Evolutionary conservation across 768 basidiomycete species (phyloP).

Genomic region (Sporobolomyces pararoseus): DNA sequence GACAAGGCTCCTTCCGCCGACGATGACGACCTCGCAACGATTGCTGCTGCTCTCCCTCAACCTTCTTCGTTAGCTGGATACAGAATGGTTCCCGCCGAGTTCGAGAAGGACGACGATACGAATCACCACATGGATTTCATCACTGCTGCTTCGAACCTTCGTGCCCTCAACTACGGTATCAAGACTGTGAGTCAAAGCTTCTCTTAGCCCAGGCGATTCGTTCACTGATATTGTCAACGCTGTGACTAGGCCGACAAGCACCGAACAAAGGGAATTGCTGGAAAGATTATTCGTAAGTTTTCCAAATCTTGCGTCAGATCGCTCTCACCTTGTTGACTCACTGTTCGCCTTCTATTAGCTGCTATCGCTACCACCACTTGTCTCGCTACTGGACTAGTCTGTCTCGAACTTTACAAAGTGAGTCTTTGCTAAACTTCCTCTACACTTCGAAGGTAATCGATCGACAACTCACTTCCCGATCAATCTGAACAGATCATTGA

Average conservation of each 20-base stretch:
- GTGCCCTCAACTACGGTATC: slow-evolving; percentile 92
- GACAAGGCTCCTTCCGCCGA: slow-evolving; percentile 47
- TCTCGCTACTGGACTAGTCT: slow-evolving; percentile 20
- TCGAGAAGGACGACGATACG: slow-evolving; percentile 97
- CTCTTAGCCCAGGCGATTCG: slow-evolving; percentile 52
- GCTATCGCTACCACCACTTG: slow-evolving; percentile 17
- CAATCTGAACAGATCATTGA: slow-evolving; percentile 70
- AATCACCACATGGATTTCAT: slow-evolving; percentile 99
- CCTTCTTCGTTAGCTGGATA: slow-evolving; percentile 95
- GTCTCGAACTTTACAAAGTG: slow-evolving; percentile 85
- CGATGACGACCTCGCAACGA: slow-evolving; percentile 56
- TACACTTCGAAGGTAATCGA: background rate
- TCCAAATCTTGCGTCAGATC: slow-evolving; percentile 72
- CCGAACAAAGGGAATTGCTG: slow-evolving; percentile 20
- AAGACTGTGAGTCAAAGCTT: slow-evolving; percentile 67
- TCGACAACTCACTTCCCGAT: background rate
- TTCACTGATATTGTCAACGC: too few relatives aligned
- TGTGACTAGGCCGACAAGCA: slow-evolving; percentile 16
- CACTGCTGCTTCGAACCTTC: slow-evolving; percentile 88
- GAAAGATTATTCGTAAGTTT: background rate
- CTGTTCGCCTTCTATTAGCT: slow-evolving; percentile 48
- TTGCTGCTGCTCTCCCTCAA: slow-evolving; percentile 69
- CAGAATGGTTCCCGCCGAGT: slow-evolving; percentile 88
- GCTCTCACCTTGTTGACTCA: slow-evolving; percentile 68
- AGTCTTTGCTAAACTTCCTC: slow-evolving; percentile 21